These are phyloP conservation scores for Capillidium heterosporum DNA, from an alignment of 371 early-diverging fungal genomes.

Conservation along the genomic window DNA sequence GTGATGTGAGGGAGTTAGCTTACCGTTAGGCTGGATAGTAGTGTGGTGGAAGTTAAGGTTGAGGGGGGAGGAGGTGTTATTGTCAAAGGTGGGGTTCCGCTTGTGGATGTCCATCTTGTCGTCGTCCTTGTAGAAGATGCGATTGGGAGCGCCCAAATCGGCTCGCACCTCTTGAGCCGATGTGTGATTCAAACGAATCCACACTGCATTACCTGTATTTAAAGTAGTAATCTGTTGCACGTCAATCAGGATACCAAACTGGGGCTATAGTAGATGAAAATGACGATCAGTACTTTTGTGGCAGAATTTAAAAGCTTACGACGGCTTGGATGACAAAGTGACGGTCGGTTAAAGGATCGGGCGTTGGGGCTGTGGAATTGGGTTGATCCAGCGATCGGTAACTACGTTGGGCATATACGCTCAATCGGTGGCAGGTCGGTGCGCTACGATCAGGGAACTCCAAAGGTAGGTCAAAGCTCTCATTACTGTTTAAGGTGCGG, in stretches of 20 bases:
- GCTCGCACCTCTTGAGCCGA: slow-evolving; percentile 48
- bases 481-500: too few relatives aligned
- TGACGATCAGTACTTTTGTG: background rate
- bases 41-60: too few relatives aligned
- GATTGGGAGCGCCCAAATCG: slow-evolving; percentile 41
- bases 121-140: slow-evolving; percentile 42
- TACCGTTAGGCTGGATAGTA: too few relatives aligned
- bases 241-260: background rate
- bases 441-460: background rate
- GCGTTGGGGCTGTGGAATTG: too few relatives aligned
- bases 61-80: too few relatives aligned
- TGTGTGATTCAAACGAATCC: slow-evolving; percentile 22
- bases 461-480: background rate
- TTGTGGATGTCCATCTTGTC: slow-evolving; percentile 57
- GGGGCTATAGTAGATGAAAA: background rate
- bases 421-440: background rate
- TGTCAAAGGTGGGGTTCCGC: slow-evolving; percentile 9
- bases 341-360: too few relatives aligned
- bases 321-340: background rate
- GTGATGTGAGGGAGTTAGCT: too few relatives aligned
- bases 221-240: background rate
- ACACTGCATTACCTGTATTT: background rate
- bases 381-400: too few relatives aligned
- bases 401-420: too few relatives aligned
- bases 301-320: background rate